phyloP scores from a whole-genome alignment of 148 eudicot genomes.

The Chenopodium berlandieri region DNA sequence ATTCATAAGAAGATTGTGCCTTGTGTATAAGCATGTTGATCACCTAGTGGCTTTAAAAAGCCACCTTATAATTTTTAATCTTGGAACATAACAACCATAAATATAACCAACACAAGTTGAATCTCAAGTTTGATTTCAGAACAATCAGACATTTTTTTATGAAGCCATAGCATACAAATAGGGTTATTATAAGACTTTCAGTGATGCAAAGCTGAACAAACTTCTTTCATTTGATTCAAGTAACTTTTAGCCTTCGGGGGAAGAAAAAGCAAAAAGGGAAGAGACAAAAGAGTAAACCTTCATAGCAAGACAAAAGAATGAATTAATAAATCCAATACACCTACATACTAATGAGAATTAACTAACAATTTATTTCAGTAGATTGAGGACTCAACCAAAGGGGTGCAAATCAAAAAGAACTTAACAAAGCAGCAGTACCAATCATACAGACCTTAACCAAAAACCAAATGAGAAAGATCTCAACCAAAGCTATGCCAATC shows the following conservation, averaged over 20 bases:
- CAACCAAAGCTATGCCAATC: neutral
- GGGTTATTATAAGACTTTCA: neutral
- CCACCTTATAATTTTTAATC: neutral
- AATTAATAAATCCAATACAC: neutral
- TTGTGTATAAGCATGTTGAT: neutral
- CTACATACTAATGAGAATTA: neutral
- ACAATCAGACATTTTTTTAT: neutral
- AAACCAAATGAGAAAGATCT: neutral
- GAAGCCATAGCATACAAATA: neutral
- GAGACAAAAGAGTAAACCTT: neutral
- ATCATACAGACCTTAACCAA: neutral
- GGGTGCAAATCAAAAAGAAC: neutral
- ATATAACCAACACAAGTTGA: conserved; percentile 3
- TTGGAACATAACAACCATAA: neutral
- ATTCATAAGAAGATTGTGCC: neutral
- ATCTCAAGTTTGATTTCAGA: neutral
- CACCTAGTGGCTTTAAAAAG: neutral
- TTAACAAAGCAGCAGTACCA: neutral
- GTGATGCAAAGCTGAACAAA: neutral
- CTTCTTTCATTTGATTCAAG: neutral
- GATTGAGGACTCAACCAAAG: neutral
- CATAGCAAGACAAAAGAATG: neutral
- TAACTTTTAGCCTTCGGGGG: neutral
- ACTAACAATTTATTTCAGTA: neutral
- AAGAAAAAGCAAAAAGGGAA: neutral